A percentile compares a stretch with the other conserved stretches of the same genome.
Conservation (phyloP, 176 grass and related monocot species). For the Aegilops longissima region DNA sequence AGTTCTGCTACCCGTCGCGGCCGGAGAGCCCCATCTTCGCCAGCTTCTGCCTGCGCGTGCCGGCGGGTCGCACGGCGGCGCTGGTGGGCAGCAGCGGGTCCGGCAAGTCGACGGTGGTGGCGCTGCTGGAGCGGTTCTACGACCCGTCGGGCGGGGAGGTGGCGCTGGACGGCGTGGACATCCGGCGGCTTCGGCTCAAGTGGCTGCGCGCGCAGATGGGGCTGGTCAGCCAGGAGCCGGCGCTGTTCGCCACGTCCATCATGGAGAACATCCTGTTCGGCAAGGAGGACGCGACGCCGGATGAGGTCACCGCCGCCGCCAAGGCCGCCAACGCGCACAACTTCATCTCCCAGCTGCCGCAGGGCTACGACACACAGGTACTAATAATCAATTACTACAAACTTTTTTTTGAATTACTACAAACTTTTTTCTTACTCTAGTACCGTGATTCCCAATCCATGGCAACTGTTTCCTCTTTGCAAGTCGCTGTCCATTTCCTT, state of each 20-base stretch:
- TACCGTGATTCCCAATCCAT: not conserved
- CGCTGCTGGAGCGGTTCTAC: slow-evolving; percentile 87
- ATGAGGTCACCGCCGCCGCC: slow-evolving; percentile 64
- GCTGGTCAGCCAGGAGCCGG: slow-evolving; percentile 95
- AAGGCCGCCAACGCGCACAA: slow-evolving; percentile 93
- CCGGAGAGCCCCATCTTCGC: slow-evolving; percentile 75
- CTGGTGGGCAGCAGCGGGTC: slow-evolving; percentile 86
- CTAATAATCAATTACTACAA: not conserved
- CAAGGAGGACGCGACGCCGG: slow-evolving; percentile 84
- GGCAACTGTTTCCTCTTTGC: slow-evolving; percentile 9
- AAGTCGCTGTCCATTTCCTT: slow-evolving; percentile 17
- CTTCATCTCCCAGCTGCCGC: slow-evolving; percentile 93
- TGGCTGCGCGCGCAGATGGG: slow-evolving; percentile 92
- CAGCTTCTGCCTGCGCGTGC: slow-evolving; percentile 77
- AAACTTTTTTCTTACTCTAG: too few species aligned
- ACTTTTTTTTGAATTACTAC: too few species aligned
- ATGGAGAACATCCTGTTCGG: slow-evolving; percentile 93
- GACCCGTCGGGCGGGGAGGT: slow-evolving; percentile 76
- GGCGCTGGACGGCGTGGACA: slow-evolving; percentile 67
- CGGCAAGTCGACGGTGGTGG: slow-evolving; percentile 93
- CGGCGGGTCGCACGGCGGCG: slow-evolving; percentile 76
- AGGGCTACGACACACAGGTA: slow-evolving; percentile 91
- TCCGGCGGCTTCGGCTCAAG: slow-evolving; percentile 75
- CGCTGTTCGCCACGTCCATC: slow-evolving; percentile 91
- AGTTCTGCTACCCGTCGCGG: slow-evolving; percentile 88